Evolutionary conservation across 2,329 filamentous ascomycete genomes (phyloP).

Genomic region (Penicillium crustosum): DNA sequence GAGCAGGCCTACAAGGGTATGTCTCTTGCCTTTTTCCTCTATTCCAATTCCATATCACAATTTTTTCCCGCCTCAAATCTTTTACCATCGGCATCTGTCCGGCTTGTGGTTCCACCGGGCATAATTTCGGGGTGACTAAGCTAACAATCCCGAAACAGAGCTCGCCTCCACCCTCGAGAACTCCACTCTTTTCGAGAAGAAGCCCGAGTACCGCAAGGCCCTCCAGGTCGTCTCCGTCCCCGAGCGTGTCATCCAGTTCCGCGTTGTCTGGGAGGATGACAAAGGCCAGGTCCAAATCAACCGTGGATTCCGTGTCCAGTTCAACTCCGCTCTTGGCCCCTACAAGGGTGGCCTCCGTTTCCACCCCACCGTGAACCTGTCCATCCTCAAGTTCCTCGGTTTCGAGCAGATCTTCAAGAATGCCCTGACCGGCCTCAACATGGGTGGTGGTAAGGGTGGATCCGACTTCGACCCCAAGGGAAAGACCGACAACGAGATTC

Average conservation of each 20-base stretch:
- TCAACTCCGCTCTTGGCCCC: conserved; percentile 94
- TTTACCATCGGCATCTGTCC: conserved; percentile 20
- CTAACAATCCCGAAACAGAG: conserved; percentile 57
- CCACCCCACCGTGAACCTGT: conserved; percentile 69
- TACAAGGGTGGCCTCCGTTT: conserved; percentile 98
- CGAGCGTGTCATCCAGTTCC: conserved; percentile 96
- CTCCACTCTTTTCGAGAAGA: conserved; percentile 86
- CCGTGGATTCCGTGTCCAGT: conserved; percentile 94
- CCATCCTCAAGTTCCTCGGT: conserved; percentile 89
- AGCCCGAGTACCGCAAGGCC: conserved; percentile 91
- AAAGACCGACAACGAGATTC: conserved; percentile 96
- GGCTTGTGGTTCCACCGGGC: conserved; percentile 13
- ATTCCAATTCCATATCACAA: background rate
- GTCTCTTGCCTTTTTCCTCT: conserved; percentile 26
- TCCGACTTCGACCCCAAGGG: conserved; percentile 99
- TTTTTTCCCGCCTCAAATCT: background rate
- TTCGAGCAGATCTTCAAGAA: conserved; percentile 99
- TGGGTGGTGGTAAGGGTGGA: conserved; percentile 97
- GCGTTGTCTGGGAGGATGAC: conserved; percentile 96
- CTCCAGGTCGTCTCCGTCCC: conserved; percentile 85
- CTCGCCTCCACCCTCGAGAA: conserved; percentile 92
- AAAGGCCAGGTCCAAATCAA: conserved; percentile 83
- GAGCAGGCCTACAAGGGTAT: conserved; percentile 96
- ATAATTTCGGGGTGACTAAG: conserved; percentile 12
- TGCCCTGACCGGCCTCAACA: conserved; percentile 90